These are phyloP conservation scores for Dictyostelium firmibasis DNA, from an alignment of 78 protist species.

Conservation along the genomic window DNA sequence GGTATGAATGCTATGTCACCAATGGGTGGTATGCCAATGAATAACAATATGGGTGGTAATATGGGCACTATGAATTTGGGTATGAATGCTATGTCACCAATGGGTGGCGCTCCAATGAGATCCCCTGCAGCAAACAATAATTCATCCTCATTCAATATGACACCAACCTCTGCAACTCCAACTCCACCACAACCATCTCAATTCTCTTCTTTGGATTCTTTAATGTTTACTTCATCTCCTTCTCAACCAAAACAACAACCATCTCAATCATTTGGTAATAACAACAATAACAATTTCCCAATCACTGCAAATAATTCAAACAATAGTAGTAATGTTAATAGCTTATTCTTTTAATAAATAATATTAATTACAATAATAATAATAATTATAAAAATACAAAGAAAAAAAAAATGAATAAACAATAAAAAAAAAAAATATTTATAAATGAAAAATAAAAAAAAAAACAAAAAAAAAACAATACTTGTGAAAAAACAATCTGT, in stretches of 20 bases:
- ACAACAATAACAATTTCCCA: slow-evolving; percentile 26
- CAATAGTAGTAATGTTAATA: slow-evolving; percentile 10
- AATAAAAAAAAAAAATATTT: background rate
- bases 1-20: background rate
- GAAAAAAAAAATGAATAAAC: background rate
- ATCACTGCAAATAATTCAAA: background rate
- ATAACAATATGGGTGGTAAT: background rate
- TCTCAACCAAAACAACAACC: background rate
- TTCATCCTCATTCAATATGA: background rate
- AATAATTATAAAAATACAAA: background rate
- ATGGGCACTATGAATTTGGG: slow-evolving; percentile 31
- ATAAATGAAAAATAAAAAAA: background rate
- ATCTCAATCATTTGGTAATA: background rate
- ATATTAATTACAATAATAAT: background rate
- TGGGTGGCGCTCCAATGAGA: slow-evolving; percentile 6
- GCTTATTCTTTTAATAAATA: slow-evolving; percentile 12
- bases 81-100: slow-evolving; percentile 25
- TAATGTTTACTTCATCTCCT: slow-evolving; percentile 47
- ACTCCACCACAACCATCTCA: slow-evolving; percentile 16
- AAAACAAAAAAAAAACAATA: background rate
- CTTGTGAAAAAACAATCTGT: too few relatives aligned
- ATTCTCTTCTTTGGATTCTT: slow-evolving; percentile 52
- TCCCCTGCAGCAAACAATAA: background rate
- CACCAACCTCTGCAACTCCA: slow-evolving; percentile 4
- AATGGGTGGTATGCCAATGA: background rate